These are phyloP conservation scores for Plenodomus biglobosus DNA, from an alignment of 2,329 filamentous ascomycete genomes.

Conservation along the genomic window DNA sequence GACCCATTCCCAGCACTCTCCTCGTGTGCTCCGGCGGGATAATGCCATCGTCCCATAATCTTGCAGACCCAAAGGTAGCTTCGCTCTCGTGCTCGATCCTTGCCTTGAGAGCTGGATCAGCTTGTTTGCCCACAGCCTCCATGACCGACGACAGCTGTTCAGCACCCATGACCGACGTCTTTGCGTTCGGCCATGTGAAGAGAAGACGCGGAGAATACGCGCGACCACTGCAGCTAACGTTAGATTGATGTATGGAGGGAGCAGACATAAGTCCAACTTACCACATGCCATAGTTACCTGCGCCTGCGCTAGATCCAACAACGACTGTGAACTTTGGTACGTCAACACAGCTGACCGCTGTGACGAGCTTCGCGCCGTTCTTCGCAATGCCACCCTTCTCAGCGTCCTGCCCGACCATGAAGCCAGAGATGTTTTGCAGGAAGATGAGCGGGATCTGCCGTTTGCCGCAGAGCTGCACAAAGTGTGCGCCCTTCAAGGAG, in stretches of 20 bases:
- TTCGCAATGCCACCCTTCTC: slow-evolving; percentile 96
- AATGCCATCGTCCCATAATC: slow-evolving; percentile 73
- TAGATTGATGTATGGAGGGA: too few relatives aligned
- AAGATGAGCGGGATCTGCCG: slow-evolving; percentile 88
- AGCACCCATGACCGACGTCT: slow-evolving; percentile 91
- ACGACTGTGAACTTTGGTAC: slow-evolving; percentile 98
- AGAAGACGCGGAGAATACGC: slow-evolving; percentile 90
- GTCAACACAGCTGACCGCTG: slow-evolving; percentile 88
- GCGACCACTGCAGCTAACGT: slow-evolving; percentile 61
- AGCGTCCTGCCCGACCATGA: slow-evolving; percentile 94
- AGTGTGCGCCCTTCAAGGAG: slow-evolving; percentile 91
- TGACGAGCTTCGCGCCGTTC: slow-evolving; percentile 95
- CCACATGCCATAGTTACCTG: slow-evolving; percentile 98
- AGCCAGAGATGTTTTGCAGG: slow-evolving; percentile 94
- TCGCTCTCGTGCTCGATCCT: slow-evolving; percentile 90
- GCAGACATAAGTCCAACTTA: slow-evolving; percentile 41
- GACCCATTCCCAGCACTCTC: slow-evolving; percentile 51
- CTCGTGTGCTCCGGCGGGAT: slow-evolving; percentile 55
- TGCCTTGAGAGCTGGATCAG: slow-evolving; percentile 76
- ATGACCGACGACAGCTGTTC: slow-evolving; percentile 92
- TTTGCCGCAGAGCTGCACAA: slow-evolving; percentile 91
- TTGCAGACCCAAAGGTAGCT: slow-evolving; percentile 81
- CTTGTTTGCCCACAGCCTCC: slow-evolving; percentile 85
- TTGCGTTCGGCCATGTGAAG: slow-evolving; percentile 98
- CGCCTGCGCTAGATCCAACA: slow-evolving; percentile 88